phyloP scores from a whole-genome alignment of 2,329 filamentous ascomycete species.

The Botryotinia globosa region DNA sequence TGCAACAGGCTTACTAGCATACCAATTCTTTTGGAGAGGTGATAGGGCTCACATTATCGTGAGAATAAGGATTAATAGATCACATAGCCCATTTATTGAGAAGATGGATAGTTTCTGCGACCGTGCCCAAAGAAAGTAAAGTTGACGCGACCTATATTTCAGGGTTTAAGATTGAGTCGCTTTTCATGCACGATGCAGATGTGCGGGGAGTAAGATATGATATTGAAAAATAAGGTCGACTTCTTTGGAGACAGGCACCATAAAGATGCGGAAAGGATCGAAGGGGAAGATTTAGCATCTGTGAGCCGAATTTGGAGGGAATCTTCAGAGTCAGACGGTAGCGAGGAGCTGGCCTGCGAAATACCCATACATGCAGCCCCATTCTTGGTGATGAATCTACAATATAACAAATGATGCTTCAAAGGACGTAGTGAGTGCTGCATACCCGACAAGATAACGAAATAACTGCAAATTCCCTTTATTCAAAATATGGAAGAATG shows the following conservation, averaged over 20 bases:
- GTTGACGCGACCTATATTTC: not conserved
- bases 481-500: not conserved
- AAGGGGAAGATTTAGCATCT: not conserved
- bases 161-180: too few relatives aligned
- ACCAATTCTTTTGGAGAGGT: not conserved
- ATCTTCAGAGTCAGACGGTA: not conserved
- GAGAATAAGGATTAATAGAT: not conserved
- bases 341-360: not conserved
- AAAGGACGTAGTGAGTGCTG: not conserved
- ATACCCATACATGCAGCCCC: not conserved
- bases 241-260: not conserved
- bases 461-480: not conserved
- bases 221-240: too few relatives aligned
- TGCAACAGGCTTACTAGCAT: not conserved
- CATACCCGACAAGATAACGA: not conserved
- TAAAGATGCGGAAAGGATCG: not conserved
- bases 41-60: not conserved
- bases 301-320: not conserved
- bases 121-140: not conserved
- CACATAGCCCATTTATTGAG: not conserved
- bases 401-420: not conserved
- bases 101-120: not conserved
- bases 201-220: not conserved
- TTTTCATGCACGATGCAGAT: not conserved
- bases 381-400: not conserved